These are phyloP conservation scores for Corrigiola litoralis DNA, from an alignment of 179 eudicot genomes.

Conservation along the genomic window DNA sequence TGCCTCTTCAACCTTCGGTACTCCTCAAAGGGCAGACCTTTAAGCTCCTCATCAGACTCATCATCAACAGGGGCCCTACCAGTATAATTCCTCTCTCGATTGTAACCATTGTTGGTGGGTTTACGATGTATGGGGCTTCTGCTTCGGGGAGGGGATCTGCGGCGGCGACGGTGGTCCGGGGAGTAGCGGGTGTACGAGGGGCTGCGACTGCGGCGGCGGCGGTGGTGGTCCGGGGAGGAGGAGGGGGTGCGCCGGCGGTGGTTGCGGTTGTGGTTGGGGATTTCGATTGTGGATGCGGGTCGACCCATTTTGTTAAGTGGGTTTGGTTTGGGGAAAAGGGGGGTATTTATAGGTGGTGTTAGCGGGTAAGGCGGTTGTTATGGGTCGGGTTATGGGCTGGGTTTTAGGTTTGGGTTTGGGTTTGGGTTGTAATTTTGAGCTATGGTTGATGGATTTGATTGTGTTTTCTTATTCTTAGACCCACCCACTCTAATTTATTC, in stretches of 20 bases:
- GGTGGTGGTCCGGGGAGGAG: conserved; percentile 21
- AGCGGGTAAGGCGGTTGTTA: neutral
- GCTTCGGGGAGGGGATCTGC: conserved; percentile 18
- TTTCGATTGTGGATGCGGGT: conserved; percentile 34
- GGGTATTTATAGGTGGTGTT: neutral
- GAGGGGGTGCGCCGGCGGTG: conserved; percentile 27
- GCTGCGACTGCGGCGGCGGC: conserved; percentile 48
- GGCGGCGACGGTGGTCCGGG: conserved; percentile 18
- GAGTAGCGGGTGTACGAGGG: conserved; percentile 40
- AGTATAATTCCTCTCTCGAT: conserved; percentile 14
- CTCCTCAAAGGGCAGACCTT: conserved; percentile 60
- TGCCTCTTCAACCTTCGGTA: conserved; percentile 70
- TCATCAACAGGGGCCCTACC: conserved; percentile 37
- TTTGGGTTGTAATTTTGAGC: too few relatives aligned
- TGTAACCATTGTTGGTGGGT: neutral
- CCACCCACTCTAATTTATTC: too few relatives aligned
- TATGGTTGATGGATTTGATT: too few relatives aligned
- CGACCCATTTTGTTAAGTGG: conserved; percentile 46
- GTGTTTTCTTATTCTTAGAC: too few relatives aligned
- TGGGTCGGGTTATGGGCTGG: neutral
- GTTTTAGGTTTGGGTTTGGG: too few relatives aligned
- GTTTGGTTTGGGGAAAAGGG: neutral
- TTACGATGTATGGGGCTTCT: conserved; percentile 25
- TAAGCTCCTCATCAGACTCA: conserved; percentile 79
- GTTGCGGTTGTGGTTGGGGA: conserved; percentile 23